phyloP scores from a whole-genome alignment of 2,329 filamentous ascomycete genomes.

The Aspergillus niger region DNA sequence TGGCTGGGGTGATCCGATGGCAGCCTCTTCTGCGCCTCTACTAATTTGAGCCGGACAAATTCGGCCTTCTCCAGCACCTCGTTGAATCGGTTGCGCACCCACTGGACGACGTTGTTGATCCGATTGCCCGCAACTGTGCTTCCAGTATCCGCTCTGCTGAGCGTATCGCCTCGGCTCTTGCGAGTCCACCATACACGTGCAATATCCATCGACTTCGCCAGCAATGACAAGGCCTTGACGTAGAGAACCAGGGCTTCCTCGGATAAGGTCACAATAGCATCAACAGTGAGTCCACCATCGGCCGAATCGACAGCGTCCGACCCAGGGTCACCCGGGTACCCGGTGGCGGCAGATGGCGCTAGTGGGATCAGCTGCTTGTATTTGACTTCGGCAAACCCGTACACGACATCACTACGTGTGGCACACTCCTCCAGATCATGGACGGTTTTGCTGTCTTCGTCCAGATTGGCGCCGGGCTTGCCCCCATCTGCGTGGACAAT shows the following conservation, averaged over 20 bases:
- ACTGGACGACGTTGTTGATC: slow-evolving; percentile 93
- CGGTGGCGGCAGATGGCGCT: slow-evolving; percentile 64
- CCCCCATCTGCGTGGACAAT: slow-evolving; percentile 64
- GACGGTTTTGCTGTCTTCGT: slow-evolving; percentile 78
- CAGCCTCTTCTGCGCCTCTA: slow-evolving; percentile 81
- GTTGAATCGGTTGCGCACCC: slow-evolving; percentile 92
- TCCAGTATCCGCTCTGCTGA: slow-evolving; percentile 48
- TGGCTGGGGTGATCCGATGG: slow-evolving; percentile 84
- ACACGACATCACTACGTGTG: slow-evolving; percentile 91
- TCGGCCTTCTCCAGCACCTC: slow-evolving; percentile 96
- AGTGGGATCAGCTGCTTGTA: slow-evolving; percentile 94
- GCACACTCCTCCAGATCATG: slow-evolving; percentile 89
- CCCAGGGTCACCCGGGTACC: slow-evolving; percentile 31
- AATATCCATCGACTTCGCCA: slow-evolving; percentile 94
- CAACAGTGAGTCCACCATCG: slow-evolving; percentile 76
- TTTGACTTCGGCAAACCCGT: slow-evolving; percentile 97
- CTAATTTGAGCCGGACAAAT: slow-evolving; percentile 82
- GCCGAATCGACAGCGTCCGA: slow-evolving; percentile 55
- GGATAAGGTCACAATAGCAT: slow-evolving; percentile 82
- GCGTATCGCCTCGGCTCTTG: slow-evolving; percentile 67
- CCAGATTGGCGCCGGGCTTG: slow-evolving; percentile 61
- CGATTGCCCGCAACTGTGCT: slow-evolving; percentile 62
- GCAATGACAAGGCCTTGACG: slow-evolving; percentile 85
- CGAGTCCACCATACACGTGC: slow-evolving; percentile 88
- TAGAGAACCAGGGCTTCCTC: slow-evolving; percentile 96